Conservation (phyloP, 2,329 filamentous ascomycete species). For the Claviceps digitariae region DNA sequence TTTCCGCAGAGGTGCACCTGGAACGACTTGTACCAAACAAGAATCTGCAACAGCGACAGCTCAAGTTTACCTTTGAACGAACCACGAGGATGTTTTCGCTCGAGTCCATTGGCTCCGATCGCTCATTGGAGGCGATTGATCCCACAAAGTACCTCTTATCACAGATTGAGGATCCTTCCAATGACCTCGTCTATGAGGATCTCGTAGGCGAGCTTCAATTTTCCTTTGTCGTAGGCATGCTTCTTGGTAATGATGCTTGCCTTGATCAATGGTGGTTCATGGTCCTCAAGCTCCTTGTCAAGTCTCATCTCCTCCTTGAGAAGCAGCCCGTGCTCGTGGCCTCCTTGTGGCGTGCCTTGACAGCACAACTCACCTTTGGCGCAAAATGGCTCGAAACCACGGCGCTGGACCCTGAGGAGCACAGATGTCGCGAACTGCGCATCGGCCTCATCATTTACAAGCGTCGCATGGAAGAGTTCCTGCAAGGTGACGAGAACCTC, state of each 20-base stretch:
- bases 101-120: constrained; percentile 20
- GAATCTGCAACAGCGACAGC: constrained; percentile 23
- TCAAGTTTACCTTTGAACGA: constrained; percentile 35
- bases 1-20: constrained; percentile 26
- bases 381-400: constrained; percentile 33
- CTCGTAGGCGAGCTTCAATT: constrained; percentile 49
- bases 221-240: constrained; percentile 41
- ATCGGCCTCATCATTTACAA: constrained; percentile 41
- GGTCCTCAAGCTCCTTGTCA: constrained; percentile 35
- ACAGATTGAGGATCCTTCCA: constrained; percentile 19
- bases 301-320: constrained; percentile 31
- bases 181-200: constrained; percentile 22
- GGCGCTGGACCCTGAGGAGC: constrained; percentile 24
- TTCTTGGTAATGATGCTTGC: constrained; percentile 44
- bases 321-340: constrained; percentile 30
- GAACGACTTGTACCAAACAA: constrained; percentile 23
- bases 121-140: constrained; percentile 32
- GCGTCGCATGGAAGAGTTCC: constrained; percentile 33
- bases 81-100: constrained; percentile 28
- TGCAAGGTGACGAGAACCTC: constrained; percentile 21
- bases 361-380: constrained; percentile 42
- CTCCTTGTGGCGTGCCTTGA: constrained; percentile 34
- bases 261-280: constrained; percentile 50
- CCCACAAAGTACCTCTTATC: constrained; percentile 33
- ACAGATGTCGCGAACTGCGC: constrained; percentile 24